Conservation (phyloP, 148 eudicot genomes). For the Tetragonia tetragonoides region DNA sequence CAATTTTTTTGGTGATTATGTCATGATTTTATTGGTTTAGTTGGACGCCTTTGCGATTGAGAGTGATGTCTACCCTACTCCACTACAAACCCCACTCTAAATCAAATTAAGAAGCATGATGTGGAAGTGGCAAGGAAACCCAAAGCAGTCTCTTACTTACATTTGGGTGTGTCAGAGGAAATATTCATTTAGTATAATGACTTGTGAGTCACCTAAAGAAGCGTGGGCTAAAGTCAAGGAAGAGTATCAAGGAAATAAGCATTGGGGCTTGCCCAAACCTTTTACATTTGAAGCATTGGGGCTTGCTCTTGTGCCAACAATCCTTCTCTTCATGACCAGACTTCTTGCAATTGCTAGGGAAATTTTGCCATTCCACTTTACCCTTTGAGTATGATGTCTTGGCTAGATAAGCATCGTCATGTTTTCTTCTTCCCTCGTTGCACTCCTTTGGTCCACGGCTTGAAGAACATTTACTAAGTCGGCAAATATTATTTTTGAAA, state of each 20-base stretch:
- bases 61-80: neutral
- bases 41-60: neutral
- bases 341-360: neutral
- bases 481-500: neutral
- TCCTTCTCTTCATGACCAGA: neutral
- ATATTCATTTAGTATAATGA: slow-evolving; percentile 1
- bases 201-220: slow-evolving; percentile 4
- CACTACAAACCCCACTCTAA: neutral
- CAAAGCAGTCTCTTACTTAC: neutral
- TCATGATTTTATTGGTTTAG: neutral
- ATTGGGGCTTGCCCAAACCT: neutral
- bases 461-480: neutral
- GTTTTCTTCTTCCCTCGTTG: neutral
- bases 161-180: neutral
- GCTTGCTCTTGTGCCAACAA: slow-evolving; percentile 13
- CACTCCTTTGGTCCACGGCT: neutral
- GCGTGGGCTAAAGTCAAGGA: neutral
- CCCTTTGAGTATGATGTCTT: neutral
- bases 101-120: slow-evolving; percentile 6
- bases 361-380: neutral
- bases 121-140: neutral
- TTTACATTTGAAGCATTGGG: neutral
- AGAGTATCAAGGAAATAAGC: too few relatives aligned
- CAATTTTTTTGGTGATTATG: neutral
- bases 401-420: too few relatives aligned